These are phyloP conservation scores for Golubevia sp. DNA, from an alignment of 1,284 basidiomycete genomes.

Conservation along the genomic window DNA sequence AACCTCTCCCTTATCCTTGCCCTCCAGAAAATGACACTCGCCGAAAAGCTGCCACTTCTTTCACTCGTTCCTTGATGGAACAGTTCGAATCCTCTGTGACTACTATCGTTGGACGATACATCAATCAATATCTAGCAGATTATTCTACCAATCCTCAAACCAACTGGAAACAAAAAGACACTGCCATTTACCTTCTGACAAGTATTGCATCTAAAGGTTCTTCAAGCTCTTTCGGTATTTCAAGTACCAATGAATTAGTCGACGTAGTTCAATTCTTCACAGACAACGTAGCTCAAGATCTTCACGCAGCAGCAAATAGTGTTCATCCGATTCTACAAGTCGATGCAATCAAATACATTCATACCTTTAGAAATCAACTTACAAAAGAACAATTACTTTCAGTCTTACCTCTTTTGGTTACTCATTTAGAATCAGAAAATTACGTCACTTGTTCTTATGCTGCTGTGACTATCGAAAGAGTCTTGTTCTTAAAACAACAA, in stretches of 20 bases:
- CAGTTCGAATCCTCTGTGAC: conserved; percentile 81
- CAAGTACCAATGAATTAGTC: conserved; percentile 86
- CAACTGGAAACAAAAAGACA: conserved; percentile 93
- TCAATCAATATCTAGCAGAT: conserved; percentile 73
- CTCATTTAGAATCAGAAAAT: conserved; percentile 69
- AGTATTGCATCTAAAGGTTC: conserved; percentile 86
- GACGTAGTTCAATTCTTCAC: conserved; percentile 96
- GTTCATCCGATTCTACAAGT: conserved; percentile 91
- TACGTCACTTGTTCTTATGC: conserved; percentile 64
- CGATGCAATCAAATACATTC: conserved; percentile 73
- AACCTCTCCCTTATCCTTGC: neutral
- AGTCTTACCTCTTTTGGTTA: conserved; percentile 85
- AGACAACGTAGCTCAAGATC: conserved; percentile 84
- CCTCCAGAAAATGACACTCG: conserved; percentile 71
- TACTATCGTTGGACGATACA: conserved; percentile 80
- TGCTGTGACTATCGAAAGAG: conserved; percentile 63
- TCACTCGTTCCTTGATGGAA: conserved; percentile 84
- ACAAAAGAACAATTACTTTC: conserved; percentile 92
- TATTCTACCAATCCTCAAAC: conserved; percentile 69
- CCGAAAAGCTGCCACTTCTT: conserved; percentile 88
- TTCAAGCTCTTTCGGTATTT: conserved; percentile 83
- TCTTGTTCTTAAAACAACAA: conserved; percentile 80
- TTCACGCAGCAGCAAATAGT: conserved; percentile 73
- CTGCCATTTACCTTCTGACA: conserved; percentile 90
- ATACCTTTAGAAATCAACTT: conserved; percentile 63